These are phyloP conservation scores for Penicillium sp. DNA, from an alignment of 2,329 filamentous ascomycete genomes.

Conservation along the genomic window DNA sequence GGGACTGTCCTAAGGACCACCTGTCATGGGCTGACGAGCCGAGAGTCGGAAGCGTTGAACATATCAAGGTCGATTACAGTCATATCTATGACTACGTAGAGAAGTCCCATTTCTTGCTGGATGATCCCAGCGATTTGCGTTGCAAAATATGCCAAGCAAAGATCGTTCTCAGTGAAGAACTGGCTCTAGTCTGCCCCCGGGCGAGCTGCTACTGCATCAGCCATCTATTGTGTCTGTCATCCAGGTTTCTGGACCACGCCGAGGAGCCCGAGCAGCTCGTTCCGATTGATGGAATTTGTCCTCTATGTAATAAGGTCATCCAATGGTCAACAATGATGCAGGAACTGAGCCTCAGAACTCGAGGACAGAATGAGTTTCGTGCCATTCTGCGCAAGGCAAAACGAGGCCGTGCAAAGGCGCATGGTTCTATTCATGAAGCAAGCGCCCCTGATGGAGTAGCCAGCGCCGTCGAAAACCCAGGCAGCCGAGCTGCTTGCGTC, in stretches of 20 bases:
- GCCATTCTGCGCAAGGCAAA: slow-evolving; percentile 54
- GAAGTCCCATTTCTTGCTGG: slow-evolving; percentile 42
- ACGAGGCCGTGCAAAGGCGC: too few species aligned
- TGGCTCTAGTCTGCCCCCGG: slow-evolving; percentile 47
- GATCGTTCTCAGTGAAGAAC: slow-evolving; percentile 32
- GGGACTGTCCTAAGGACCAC: slow-evolving; percentile 22
- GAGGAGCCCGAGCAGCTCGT: slow-evolving; percentile 43
- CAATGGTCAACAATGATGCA: slow-evolving; percentile 72
- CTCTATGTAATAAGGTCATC: slow-evolving; percentile 54
- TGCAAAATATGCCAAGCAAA: slow-evolving; percentile 46
- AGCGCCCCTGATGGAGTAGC: too few species aligned
- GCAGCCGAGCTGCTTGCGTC: too few species aligned
- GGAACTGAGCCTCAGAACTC: slow-evolving; percentile 65
- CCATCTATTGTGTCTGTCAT: slow-evolving; percentile 51
- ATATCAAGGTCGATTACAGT: too few species aligned
- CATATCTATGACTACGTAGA: slow-evolving; percentile 53
- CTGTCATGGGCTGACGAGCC: too few species aligned
- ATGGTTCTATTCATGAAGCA: too few species aligned
- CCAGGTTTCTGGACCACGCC: slow-evolving; percentile 42
- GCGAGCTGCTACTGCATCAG: slow-evolving; percentile 41
- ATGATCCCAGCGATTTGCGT: slow-evolving; percentile 25
- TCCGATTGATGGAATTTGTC: slow-evolving; percentile 62
- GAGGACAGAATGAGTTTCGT: slow-evolving; percentile 61
- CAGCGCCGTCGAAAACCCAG: too few species aligned
- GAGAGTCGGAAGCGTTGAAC: slow-evolving; percentile 35